Percentiles rank a stretch among this genome's conserved stretches.
Conservation (phyloP, 2,329 filamentous ascomycete species). For the Blastomyces silverae region DNA sequence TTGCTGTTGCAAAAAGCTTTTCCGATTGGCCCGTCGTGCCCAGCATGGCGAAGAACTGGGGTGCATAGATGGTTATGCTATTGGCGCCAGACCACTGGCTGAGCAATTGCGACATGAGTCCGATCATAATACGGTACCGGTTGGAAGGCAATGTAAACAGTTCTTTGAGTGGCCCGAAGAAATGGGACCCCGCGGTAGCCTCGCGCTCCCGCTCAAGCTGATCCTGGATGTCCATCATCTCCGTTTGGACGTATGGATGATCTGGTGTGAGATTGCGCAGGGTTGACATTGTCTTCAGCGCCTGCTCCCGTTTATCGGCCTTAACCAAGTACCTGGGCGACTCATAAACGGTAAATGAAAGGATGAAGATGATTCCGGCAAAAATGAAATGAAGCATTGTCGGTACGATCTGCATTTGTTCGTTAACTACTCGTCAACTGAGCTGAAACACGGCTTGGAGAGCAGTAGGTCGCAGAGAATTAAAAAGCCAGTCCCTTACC, state of each 20-base stretch:
- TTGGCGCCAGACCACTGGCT: conserved; percentile 66
- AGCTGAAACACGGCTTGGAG: neutral
- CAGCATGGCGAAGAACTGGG: conserved; percentile 63
- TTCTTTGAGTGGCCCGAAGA: conserved; percentile 20
- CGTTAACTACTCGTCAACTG: neutral
- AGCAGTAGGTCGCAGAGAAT: conserved; percentile 11
- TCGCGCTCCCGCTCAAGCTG: conserved; percentile 45
- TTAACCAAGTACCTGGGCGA: conserved; percentile 67
- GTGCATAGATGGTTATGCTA: conserved; percentile 64
- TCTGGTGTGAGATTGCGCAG: conserved; percentile 43
- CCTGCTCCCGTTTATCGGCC: conserved; percentile 50
- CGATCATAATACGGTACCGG: conserved; percentile 61
- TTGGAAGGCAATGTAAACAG: conserved; percentile 56
- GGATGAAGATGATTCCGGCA: conserved; percentile 60
- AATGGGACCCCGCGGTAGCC: conserved; percentile 31
- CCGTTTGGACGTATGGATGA: conserved; percentile 41
- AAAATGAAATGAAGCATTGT: conserved; percentile 73
- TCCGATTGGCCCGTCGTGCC: conserved; percentile 61
- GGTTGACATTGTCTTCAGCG: conserved; percentile 22
- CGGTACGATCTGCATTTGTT: conserved; percentile 45
- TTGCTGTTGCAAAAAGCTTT: conserved; percentile 62
- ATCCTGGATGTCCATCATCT: conserved; percentile 24
- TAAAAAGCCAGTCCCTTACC: conserved; percentile 36
- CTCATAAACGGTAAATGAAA: conserved; percentile 63
- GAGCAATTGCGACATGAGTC: conserved; percentile 59